A percentile compares a stretch with the other conserved stretches of the same genome.
These are phyloP conservation scores for Pilobolus umbonatus DNA, from an alignment of 192 early-diverging fungal genomes.

Conservation along the genomic window DNA sequence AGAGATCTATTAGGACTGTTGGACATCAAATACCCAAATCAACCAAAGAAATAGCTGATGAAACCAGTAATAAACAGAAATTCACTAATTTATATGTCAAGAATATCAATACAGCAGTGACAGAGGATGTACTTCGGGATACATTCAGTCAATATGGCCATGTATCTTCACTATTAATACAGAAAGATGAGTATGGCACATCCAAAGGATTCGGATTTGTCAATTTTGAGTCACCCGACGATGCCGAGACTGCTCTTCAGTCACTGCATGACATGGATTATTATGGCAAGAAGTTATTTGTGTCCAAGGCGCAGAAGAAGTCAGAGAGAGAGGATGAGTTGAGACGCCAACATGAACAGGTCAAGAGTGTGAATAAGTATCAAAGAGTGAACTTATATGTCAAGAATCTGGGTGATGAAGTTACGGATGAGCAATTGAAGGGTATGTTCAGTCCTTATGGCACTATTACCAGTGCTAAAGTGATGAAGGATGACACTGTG, in stretches of 20 bases:
- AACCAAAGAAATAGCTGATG: conserved; percentile 70
- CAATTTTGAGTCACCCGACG: conserved; percentile 78
- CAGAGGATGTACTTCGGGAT: conserved; percentile 59
- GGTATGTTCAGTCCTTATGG: conserved; percentile 84
- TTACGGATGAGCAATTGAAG: conserved; percentile 81
- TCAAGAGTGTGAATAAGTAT: conserved; percentile 82
- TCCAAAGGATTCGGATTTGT: conserved; percentile 88
- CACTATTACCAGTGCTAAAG: conserved; percentile 85
- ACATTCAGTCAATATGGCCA: conserved; percentile 67
- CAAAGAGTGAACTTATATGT: conserved; percentile 92
- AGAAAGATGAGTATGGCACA: conserved; percentile 64
- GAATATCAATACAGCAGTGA: conserved; percentile 69
- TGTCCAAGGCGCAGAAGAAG: conserved; percentile 90
- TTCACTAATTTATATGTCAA: conserved; percentile 93
- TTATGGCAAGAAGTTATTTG: conserved; percentile 77
- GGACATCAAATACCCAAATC: conserved; percentile 74
- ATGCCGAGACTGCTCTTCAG: conserved; percentile 70
- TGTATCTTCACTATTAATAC: conserved; percentile 68
- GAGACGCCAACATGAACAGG: conserved; percentile 77
- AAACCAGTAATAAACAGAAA: conserved; percentile 48
- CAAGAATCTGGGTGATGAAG: conserved; percentile 84
- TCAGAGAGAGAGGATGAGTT: conserved; percentile 86
- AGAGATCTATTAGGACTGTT: conserved; percentile 46
- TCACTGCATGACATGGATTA: conserved; percentile 80
- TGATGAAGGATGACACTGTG: conserved; percentile 87